A percentile compares a stretch with the other conserved stretches of the same genome.
Evolutionary conservation across 1,139 yeast genomes (phyloP).

Genomic region (Pichia terricola): DNA sequence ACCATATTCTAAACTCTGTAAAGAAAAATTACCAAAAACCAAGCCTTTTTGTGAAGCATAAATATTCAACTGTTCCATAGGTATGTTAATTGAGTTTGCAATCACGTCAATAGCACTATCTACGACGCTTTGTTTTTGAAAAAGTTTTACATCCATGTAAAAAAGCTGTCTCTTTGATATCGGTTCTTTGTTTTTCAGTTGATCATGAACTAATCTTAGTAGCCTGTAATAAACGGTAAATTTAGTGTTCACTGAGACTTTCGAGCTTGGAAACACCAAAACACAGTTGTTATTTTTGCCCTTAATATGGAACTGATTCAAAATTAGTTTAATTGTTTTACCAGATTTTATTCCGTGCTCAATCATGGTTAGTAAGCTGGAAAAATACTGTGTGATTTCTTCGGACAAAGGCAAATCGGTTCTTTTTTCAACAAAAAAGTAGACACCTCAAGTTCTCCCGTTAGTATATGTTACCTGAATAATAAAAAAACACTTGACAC

Average conservation of each 20-base stretch:
- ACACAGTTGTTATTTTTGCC: not conserved
- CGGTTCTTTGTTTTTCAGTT: constrained; percentile 12
- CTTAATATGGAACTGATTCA: not conserved
- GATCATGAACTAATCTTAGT: constrained; percentile 15
- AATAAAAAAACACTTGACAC: too few relatives aligned
- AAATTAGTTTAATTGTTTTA: not conserved
- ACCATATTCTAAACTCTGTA: not conserved
- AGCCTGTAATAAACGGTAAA: constrained; percentile 19
- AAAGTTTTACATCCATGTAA: constrained; percentile 54
- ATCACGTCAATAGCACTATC: constrained; percentile 33
- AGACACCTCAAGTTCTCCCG: too few relatives aligned
- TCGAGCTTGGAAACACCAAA: constrained; percentile 15
- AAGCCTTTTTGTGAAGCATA: constrained; percentile 57
- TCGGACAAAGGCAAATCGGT: too few relatives aligned
- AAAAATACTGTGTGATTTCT: too few relatives aligned
- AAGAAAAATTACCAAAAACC: constrained; percentile 30
- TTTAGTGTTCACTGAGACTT: constrained; percentile 9
- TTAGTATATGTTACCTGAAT: too few relatives aligned
- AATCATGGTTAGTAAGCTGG: constrained; percentile 1
- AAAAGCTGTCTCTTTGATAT: constrained; percentile 56
- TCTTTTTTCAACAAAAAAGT: too few relatives aligned
- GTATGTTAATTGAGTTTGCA: constrained; percentile 22
- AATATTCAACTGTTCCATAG: constrained; percentile 30
- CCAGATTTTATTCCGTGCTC: constrained; percentile 9
- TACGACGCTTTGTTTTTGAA: constrained; percentile 38